phyloP scores from a whole-genome alignment of 345 rosid species.

The Rhodamnia rubescens region DNA sequence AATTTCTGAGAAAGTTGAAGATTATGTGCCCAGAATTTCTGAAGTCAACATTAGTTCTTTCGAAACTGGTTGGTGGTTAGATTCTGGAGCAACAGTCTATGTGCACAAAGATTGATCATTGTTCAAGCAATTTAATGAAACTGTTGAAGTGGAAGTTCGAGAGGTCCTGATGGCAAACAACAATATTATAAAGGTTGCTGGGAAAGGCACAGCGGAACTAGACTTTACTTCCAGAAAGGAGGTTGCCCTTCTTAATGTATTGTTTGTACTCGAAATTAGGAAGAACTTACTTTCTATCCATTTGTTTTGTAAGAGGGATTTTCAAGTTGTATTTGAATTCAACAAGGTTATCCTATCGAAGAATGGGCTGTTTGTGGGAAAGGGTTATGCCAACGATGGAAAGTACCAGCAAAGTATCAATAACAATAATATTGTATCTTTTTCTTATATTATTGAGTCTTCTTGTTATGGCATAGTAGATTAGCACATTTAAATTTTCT shows the following conservation, averaged over 20 bases:
- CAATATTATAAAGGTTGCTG: neutral
- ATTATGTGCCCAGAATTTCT: too few relatives aligned
- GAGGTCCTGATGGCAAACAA: neutral
- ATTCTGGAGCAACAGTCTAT: neutral
- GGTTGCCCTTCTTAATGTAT: neutral
- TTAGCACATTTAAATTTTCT: too few relatives aligned
- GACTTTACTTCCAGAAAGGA: too few relatives aligned
- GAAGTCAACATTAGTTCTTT: too few relatives aligned
- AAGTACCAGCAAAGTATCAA: too few relatives aligned
- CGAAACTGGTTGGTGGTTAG: neutral
- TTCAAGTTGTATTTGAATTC: too few relatives aligned
- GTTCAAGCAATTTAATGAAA: neutral
- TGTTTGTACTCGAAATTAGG: neutral
- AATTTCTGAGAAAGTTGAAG: neutral
- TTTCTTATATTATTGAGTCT: too few relatives aligned
- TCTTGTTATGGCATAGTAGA: too few relatives aligned
- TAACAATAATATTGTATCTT: too few relatives aligned
- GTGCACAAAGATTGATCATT: neutral
- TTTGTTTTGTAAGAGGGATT: neutral
- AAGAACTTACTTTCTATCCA: neutral
- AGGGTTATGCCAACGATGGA: too few relatives aligned
- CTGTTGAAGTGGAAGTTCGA: neutral
- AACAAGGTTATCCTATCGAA: neutral
- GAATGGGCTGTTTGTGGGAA: too few relatives aligned
- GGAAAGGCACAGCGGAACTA: neutral